A percentile compares a stretch with the other conserved stretches of the same genome.
Conservation (phyloP, 176 grass and related monocot genomes). For the Zizania latifolia region DNA sequence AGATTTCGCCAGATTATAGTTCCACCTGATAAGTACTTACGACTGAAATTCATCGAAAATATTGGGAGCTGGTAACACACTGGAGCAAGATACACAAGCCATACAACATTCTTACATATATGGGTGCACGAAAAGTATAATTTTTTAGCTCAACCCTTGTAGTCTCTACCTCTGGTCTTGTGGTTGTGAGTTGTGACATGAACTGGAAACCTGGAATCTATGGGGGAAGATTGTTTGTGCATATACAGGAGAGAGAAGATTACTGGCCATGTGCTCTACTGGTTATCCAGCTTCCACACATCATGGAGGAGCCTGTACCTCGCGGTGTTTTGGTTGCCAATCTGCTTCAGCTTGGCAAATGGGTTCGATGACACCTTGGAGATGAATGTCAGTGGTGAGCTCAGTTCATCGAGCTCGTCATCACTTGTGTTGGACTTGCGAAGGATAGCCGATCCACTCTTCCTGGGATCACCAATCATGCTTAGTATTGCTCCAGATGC, state of each 20-base stretch:
- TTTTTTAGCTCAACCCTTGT: not conserved
- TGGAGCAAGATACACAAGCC: not conserved
- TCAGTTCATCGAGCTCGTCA: conserved; percentile 82
- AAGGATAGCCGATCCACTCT: conserved; percentile 56
- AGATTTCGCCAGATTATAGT: too few species aligned
- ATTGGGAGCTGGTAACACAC: not conserved
- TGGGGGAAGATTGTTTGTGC: not conserved
- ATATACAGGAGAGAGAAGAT: conserved; percentile 7
- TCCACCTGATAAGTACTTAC: too few species aligned
- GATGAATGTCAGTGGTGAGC: conserved; percentile 66
- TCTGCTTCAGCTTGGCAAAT: conserved; percentile 42
- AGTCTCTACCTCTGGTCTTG: not conserved
- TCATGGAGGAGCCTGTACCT: conserved; percentile 83
- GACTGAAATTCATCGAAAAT: too few species aligned
- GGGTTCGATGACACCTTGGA: conserved; percentile 38
- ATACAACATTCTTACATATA: not conserved
- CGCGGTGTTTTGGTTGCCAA: conserved; percentile 31
- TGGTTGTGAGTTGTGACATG: not conserved
- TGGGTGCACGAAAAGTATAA: not conserved
- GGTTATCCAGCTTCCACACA: conserved; percentile 78
- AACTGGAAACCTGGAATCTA: not conserved
- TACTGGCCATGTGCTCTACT: too few species aligned
- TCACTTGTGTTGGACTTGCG: conserved; percentile 86
- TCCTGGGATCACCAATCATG: conserved; percentile 62
- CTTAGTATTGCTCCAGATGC: conserved; percentile 53